Evolutionary conservation across 2,329 filamentous ascomycete species (phyloP).

Genomic region (Lachnellula subtilissima): DNA sequence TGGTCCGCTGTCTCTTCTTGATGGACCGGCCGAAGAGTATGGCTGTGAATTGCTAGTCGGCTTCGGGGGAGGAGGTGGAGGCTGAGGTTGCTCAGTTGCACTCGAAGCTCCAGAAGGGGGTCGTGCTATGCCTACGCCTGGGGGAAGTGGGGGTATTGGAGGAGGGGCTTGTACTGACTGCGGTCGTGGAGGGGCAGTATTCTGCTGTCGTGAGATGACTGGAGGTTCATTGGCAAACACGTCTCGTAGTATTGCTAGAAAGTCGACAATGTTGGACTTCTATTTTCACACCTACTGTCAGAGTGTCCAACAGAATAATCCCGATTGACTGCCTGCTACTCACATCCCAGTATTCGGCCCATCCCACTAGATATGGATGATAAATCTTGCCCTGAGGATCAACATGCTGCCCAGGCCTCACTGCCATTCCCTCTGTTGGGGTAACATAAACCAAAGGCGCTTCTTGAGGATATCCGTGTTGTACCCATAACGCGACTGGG

Average conservation of each 20-base stretch:
- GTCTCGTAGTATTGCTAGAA: constrained; percentile 75
- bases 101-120: constrained; percentile 31
- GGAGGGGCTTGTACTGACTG: constrained; percentile 47
- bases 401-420: constrained; percentile 91
- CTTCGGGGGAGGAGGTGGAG: constrained; percentile 33
- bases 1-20: constrained; percentile 26
- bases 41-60: constrained; percentile 18
- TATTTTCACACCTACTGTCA: constrained; percentile 25
- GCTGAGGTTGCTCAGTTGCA: constrained; percentile 23
- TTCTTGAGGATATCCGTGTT: constrained; percentile 82
- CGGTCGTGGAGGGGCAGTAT: constrained; percentile 36
- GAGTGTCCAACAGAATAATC: neutral
- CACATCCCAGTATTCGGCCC: constrained; percentile 87
- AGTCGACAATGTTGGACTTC: constrained; percentile 82
- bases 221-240: constrained; percentile 94
- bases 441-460: constrained; percentile 84
- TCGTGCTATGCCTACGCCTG: constrained; percentile 56
- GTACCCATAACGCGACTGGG: constrained; percentile 88
- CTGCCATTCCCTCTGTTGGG: constrained; percentile 80
- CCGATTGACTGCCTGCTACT: constrained; percentile 36
- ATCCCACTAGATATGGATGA: constrained; percentile 89
- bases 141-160: constrained; percentile 67
- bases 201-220: constrained; percentile 67
- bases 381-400: constrained; percentile 90
- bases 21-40: constrained; percentile 12